phyloP scores from a whole-genome alignment of 2,329 filamentous ascomycete species.

The Aspergillus texensis region DNA sequence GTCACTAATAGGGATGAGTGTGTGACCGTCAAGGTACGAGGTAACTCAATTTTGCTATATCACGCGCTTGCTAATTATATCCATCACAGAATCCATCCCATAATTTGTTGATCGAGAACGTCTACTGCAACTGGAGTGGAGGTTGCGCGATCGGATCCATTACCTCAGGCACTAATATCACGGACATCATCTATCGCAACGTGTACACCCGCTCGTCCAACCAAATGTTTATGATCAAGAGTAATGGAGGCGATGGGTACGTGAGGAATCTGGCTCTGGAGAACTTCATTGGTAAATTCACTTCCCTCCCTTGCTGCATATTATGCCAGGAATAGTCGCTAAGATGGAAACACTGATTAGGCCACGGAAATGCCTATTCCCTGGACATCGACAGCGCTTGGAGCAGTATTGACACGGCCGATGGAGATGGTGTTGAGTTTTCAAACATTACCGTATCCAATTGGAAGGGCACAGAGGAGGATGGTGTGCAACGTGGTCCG shows the following conservation, averaged over 20 bases:
- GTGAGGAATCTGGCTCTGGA: conserved; percentile 55
- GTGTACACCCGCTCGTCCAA: conserved; percentile 61
- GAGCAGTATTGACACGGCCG: conserved; percentile 43
- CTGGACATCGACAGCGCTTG: conserved; percentile 60
- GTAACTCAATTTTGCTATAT: neutral
- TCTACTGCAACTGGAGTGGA: conserved; percentile 66
- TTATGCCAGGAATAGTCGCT: no score
- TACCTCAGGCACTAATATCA: conserved; percentile 52
- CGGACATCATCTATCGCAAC: conserved; percentile 57
- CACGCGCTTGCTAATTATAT: neutral
- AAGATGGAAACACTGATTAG: conserved; percentile 24
- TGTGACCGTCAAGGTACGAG: conserved; percentile 55
- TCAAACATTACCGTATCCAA: conserved; percentile 56
- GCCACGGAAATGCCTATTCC: conserved; percentile 61
- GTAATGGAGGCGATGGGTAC: conserved; percentile 57
- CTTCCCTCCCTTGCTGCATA: neutral
- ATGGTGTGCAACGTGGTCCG: conserved; percentile 56
- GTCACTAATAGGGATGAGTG: conserved; percentile 67
- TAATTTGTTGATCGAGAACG: conserved; percentile 60
- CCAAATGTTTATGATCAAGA: conserved; percentile 66
- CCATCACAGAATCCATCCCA: conserved; percentile 47
- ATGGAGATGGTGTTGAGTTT: conserved; percentile 56
- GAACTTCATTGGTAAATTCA: conserved; percentile 53
- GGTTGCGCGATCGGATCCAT: conserved; percentile 62
- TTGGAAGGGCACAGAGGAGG: conserved; percentile 57